phyloP scores from a whole-genome alignment of 2,329 filamentous ascomycete species.

The Dryadomyces quercivorus region DNA sequence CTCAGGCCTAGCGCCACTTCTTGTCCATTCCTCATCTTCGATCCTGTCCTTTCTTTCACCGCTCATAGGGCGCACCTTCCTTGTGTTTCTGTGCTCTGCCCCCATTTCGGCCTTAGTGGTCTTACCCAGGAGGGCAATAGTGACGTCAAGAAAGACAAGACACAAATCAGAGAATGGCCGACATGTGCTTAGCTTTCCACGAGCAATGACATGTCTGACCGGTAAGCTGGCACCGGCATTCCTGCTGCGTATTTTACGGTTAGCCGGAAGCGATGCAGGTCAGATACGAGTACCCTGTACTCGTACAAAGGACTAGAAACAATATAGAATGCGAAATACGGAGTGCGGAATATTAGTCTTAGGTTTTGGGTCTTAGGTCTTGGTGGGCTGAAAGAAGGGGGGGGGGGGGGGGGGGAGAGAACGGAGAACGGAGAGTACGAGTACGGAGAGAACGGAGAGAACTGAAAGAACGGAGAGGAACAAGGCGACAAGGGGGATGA shows the following conservation, averaged over 20 bases:
- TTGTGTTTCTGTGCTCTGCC: neutral
- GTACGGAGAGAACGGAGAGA: neutral
- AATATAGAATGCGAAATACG: no score
- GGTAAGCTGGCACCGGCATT: no score
- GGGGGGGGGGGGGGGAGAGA: neutral
- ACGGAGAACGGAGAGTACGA: neutral
- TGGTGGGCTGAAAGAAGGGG: neutral
- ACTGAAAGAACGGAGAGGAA: no score
- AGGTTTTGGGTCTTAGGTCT: neutral
- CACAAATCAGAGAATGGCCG: neutral
- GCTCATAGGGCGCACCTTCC: neutral
- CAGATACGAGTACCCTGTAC: no score
- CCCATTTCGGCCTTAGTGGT: neutral
- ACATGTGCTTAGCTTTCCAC: no score
- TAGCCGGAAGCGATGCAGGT: no score
- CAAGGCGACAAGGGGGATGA: neutral
- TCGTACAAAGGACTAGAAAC: neutral
- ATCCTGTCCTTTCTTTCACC: neutral
- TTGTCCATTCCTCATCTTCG: neutral
- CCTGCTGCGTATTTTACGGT: no score
- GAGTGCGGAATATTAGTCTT: no score
- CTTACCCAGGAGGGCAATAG: neutral
- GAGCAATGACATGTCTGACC: no score
- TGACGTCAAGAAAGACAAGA: neutral
- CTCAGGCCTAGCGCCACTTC: neutral